Evolutionary conservation across 805 yeast genomes (phyloP).

Genomic region (Blastobotrys peoriensis): DNA sequence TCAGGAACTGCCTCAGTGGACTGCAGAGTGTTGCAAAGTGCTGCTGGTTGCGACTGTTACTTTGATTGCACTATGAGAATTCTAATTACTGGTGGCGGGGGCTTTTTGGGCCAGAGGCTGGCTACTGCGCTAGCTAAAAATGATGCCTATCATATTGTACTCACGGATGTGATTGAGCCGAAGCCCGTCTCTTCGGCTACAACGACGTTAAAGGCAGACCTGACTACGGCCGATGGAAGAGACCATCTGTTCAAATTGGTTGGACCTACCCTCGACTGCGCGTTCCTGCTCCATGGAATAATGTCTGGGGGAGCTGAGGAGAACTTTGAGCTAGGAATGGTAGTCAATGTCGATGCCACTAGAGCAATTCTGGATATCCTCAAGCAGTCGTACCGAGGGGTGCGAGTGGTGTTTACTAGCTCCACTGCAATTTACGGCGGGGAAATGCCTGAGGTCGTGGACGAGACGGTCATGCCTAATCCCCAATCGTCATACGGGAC

Average conservation of each 20-base stretch:
- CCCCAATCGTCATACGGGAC: conserved; percentile 26
- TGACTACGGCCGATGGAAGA: conserved; percentile 8
- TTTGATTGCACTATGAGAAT: conserved; percentile 12
- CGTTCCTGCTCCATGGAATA: conserved; percentile 22
- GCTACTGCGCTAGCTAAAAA: conserved; percentile 17
- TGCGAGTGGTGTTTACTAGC: conserved; percentile 21
- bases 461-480: conserved; percentile 19
- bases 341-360: conserved; percentile 22
- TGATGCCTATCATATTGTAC: conserved; percentile 11
- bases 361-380: conserved; percentile 19
- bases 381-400: conserved; percentile 10
- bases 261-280: conserved; percentile 11
- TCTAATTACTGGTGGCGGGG: conserved; percentile 24
- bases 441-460: conserved; percentile 17
- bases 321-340: conserved; percentile 23
- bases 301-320: conserved; percentile 25
- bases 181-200: conserved; percentile 12
- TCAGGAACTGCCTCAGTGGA: too few species aligned
- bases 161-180: conserved; percentile 21
- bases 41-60: too few species aligned
- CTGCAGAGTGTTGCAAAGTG: too few species aligned
- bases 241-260: conserved; percentile 8
- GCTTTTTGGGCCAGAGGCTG: conserved; percentile 22
- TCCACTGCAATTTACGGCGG: conserved; percentile 23
- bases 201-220: conserved; percentile 15